A percentile compares a stretch with the other conserved stretches of the same genome.
Evolutionary conservation across 768 basidiomycete species (phyloP).

Genomic region (Mycena metata): DNA sequence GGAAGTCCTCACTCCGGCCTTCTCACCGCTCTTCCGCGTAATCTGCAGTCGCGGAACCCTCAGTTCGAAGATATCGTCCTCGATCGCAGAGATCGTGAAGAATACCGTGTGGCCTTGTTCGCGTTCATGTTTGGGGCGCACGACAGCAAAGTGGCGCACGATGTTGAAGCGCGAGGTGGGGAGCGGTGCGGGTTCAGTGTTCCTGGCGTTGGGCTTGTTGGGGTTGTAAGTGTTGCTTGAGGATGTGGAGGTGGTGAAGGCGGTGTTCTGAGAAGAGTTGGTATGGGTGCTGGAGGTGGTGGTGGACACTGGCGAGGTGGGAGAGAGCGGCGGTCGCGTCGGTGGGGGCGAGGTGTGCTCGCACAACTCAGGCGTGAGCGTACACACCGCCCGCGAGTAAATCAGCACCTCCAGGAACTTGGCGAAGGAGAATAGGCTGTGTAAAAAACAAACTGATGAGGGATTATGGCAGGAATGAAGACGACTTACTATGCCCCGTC

Average conservation of each 20-base stretch:
- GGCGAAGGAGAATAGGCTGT: constrained; percentile 64
- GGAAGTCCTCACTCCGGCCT: constrained; percentile 3
- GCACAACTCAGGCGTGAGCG: constrained; percentile 57
- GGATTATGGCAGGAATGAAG: constrained; percentile 1
- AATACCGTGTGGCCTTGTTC: constrained; percentile 49
- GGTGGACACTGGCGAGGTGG: too few species aligned
- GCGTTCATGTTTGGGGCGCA: not conserved
- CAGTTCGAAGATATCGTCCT: constrained; percentile 74
- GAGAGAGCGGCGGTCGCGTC: too few species aligned
- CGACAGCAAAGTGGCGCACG: constrained; percentile 54
- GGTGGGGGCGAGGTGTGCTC: constrained; percentile 56
- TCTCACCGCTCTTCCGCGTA: constrained; percentile 44
- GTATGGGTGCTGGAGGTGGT: too few species aligned
- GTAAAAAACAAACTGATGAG: not conserved
- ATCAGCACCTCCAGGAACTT: constrained; percentile 70
- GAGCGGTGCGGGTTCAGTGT: constrained; percentile 33
- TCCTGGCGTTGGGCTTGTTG: not conserved
- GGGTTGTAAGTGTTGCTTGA: too few species aligned
- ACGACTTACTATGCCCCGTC: constrained; percentile 63
- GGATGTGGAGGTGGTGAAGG: too few species aligned
- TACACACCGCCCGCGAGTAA: constrained; percentile 57
- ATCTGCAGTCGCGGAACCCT: constrained; percentile 74
- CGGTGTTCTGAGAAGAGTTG: too few species aligned
- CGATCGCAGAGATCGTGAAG: constrained; percentile 59
- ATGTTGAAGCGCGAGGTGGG: constrained; percentile 57